phyloP scores from a whole-genome alignment of 164 flowering plant genomes.

The Vitis cinerea region DNA sequence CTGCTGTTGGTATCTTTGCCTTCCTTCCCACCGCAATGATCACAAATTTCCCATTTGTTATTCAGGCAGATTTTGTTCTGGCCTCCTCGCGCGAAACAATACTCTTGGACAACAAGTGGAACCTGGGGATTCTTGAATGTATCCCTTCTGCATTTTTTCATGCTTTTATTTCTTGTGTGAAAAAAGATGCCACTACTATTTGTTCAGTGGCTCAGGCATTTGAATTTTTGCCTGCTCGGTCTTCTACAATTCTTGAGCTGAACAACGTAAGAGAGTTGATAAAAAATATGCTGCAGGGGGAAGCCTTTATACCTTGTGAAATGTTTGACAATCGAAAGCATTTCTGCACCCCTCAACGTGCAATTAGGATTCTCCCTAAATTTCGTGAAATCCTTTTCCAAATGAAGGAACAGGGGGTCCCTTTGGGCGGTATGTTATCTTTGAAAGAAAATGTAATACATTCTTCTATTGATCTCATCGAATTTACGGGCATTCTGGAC shows the following conservation, averaged over 20 bases:
- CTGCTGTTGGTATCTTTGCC: slow-evolving; percentile 21
- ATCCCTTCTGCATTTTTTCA: slow-evolving; percentile 28
- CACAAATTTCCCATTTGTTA: slow-evolving; percentile 23
- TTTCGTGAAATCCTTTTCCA: slow-evolving; percentile 15
- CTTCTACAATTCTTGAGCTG: slow-evolving; percentile 13
- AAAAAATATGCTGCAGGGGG: neutral
- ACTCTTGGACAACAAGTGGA: slow-evolving; percentile 26
- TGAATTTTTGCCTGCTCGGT: slow-evolving; percentile 21
- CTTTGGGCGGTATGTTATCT: slow-evolving; percentile 4
- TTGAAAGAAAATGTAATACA: slow-evolving; percentile 4
- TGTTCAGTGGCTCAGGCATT: slow-evolving; percentile 8
- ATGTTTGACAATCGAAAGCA: neutral
- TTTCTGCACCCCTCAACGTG: slow-evolving; percentile 9
- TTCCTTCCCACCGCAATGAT: slow-evolving; percentile 28
- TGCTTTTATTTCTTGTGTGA: slow-evolving; percentile 24
- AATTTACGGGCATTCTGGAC: slow-evolving; percentile 12
- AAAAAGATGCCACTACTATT: slow-evolving; percentile 5
- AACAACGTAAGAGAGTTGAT: slow-evolving; percentile 20
- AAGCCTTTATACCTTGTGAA: slow-evolving; percentile 17
- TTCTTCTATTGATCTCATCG: slow-evolving; percentile 13
- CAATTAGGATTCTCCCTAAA: slow-evolving; percentile 4
- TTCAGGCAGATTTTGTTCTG: slow-evolving; percentile 29
- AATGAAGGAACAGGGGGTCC: slow-evolving; percentile 2
- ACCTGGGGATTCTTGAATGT: slow-evolving; percentile 25
- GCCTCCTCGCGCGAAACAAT: slow-evolving; percentile 28